Evolutionary conservation across 352 stramenopile species (phyloP).

Genomic region (Phytophthora cajani): DNA sequence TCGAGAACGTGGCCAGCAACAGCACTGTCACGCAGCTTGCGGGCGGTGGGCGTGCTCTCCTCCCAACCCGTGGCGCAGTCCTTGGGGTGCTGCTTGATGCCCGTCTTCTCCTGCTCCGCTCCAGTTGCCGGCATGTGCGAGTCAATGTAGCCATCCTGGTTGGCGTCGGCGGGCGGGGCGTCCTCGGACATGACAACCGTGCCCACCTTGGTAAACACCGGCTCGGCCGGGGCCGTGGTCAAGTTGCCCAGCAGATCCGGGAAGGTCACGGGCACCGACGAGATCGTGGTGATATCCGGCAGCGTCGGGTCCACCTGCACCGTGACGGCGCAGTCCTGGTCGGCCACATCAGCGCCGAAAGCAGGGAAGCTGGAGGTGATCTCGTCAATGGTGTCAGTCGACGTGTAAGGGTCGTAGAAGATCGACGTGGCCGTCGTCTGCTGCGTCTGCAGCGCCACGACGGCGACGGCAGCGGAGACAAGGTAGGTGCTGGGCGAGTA

Average conservation of each 20-base stretch:
- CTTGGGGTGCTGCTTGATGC: slow-evolving; percentile 10
- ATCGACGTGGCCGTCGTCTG: slow-evolving; percentile 19
- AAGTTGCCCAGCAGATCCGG: slow-evolving; percentile 24
- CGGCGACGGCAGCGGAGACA: slow-evolving; percentile 21
- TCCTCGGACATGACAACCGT: slow-evolving; percentile 28
- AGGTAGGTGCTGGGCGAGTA: slow-evolving; percentile 23
- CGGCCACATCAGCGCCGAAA: slow-evolving; percentile 14
- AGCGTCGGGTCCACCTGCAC: slow-evolving; percentile 32
- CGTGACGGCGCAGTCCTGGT: slow-evolving; percentile 18
- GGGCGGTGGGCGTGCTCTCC: slow-evolving; percentile 1
- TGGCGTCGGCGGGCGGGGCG: slow-evolving; percentile 2
- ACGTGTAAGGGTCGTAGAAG: slow-evolving; percentile 22
- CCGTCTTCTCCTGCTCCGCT: background rate
- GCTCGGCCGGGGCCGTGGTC: slow-evolving; percentile 18
- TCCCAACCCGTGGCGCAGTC: slow-evolving; percentile 34
- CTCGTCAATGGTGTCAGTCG: slow-evolving; percentile 9
- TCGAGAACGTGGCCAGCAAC: slow-evolving; percentile 3
- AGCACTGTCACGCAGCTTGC: slow-evolving; percentile 10
- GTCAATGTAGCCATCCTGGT: slow-evolving; percentile 29
- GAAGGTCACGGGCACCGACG: slow-evolving; percentile 19
- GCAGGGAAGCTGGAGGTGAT: slow-evolving; percentile 18
- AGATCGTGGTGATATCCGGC: slow-evolving; percentile 33
- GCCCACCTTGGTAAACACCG: slow-evolving; percentile 34
- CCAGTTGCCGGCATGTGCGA: slow-evolving; percentile 5
- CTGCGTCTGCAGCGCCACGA: slow-evolving; percentile 32